Conservation (phyloP, 2,329 filamentous ascomycete species). For the Fusarium sp. region DNA sequence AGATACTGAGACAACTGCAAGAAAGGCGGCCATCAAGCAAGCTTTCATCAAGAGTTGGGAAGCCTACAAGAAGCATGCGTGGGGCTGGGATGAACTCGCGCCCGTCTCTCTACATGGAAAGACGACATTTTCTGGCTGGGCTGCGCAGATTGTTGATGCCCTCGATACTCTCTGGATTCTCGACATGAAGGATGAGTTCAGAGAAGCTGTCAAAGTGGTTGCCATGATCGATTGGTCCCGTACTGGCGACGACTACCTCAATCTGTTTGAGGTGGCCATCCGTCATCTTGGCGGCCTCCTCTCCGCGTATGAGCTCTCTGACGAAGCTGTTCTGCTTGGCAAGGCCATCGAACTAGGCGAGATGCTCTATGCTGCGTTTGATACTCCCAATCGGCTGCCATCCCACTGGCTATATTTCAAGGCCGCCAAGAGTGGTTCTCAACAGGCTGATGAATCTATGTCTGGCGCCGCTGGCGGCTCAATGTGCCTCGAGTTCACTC, state of each 20-base stretch:
- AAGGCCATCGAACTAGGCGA: slow-evolving; percentile 68
- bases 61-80: slow-evolving; percentile 67
- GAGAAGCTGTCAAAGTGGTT: slow-evolving; percentile 62
- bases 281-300: slow-evolving; percentile 67
- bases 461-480: slow-evolving; percentile 69
- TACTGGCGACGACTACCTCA: slow-evolving; percentile 61
- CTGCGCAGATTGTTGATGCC: slow-evolving; percentile 70
- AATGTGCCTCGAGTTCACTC: slow-evolving; percentile 79
- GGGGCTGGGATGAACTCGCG: slow-evolving; percentile 68
- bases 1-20: slow-evolving; percentile 51
- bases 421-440: slow-evolving; percentile 55
- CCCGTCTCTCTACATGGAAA: slow-evolving; percentile 62
- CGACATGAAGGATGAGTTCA: slow-evolving; percentile 69
- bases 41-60: slow-evolving; percentile 63
- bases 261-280: slow-evolving; percentile 74
- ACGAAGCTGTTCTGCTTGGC: slow-evolving; percentile 60
- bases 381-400: slow-evolving; percentile 67
- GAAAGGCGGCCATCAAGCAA: slow-evolving; percentile 56
- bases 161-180: slow-evolving; percentile 73
- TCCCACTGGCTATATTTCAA: slow-evolving; percentile 61
- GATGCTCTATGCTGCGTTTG: slow-evolving; percentile 66
- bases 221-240: slow-evolving; percentile 68
- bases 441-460: slow-evolving; percentile 55
- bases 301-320: slow-evolving; percentile 65
- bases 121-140: slow-evolving; percentile 67